Conservation (phyloP, 208 protist species). For the Strigomonas galati region DNA sequence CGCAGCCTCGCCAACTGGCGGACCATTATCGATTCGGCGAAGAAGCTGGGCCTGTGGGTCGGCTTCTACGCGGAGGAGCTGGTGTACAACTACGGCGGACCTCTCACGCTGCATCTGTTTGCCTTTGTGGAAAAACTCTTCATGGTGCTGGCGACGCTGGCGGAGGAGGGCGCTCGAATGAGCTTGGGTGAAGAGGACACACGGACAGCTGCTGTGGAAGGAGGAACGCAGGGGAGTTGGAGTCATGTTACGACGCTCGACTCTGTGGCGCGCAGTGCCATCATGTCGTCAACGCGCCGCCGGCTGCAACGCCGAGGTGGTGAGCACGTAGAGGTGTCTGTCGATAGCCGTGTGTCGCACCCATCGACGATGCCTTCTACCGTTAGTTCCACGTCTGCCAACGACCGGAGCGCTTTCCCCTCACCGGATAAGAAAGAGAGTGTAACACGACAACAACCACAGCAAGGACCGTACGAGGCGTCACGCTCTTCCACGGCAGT, state of each 20-base stretch:
- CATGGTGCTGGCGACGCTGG: slow-evolving; percentile 56
- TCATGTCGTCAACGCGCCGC: neutral
- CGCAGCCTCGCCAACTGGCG: slow-evolving; percentile 21
- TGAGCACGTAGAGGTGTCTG: neutral
- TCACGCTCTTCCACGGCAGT: neutral
- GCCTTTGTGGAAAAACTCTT: slow-evolving; percentile 67
- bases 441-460: neutral
- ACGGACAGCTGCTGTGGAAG: no score
- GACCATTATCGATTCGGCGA: slow-evolving; percentile 12
- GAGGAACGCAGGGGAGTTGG: no score
- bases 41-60: slow-evolving; percentile 40
- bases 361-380: neutral
- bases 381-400: neutral
- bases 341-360: neutral
- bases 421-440: neutral
- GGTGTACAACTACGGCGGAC: slow-evolving; percentile 27
- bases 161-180: slow-evolving; percentile 48
- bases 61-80: slow-evolving; percentile 54
- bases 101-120: slow-evolving; percentile 71
- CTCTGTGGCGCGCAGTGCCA: neutral
- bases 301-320: no score
- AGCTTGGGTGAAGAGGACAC: slow-evolving; percentile 29
- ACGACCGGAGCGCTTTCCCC: neutral
- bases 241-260: no score
- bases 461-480: neutral